Base-by-base conservation (phyloP, 192 early-diverging fungal species). In the Coemansia sp. region DNA sequence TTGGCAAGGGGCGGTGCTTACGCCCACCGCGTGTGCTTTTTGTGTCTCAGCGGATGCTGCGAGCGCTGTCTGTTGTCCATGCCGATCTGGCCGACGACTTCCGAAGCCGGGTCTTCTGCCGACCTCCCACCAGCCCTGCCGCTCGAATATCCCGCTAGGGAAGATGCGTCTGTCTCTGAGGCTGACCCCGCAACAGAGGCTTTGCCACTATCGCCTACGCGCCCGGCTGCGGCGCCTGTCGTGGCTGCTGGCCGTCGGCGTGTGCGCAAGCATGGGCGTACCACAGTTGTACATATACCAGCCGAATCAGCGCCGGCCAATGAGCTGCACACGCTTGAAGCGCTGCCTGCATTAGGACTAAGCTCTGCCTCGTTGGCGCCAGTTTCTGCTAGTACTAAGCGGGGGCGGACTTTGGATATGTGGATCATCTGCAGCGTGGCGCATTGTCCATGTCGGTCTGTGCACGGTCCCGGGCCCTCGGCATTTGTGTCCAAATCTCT, bases 391-490 rank as follows among this genome's bases (percentile, higher is more conserved):
- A 5, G 34, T 11, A 45, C n/a, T 12, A 59, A 32, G 57, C 64
- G 66, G 8, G 44, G 67, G 8, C 66, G 65, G 60, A 19, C 50
- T 6, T 8, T 77, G n/a, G 75, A 77, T n/a, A 42, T 63, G 27
- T 82, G 80, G 80, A 68, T 82, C 0, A 66, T 63, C 31, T 74
- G 68, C 5, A 82, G 80, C 63, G 80, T 77, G 1, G 80, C 80
- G 21, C 80, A 77, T 59, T 82, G 80, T 32, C 80, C 80, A 1
- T 82, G 80, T 23, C 74, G 80, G 42, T 8, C 59, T 11, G 69
- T 77, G 32, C 80, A 82, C 45, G 80, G 80, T 2, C 63, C 71
- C 0, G 80, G 80, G 0, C 80, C 80, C 0, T 82, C 80, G 45
- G 66, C 80, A 17, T 82, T 82, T 77, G 80, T 77, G 29, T 31